Evolutionary conservation across 441 rosid species (phyloP).

Genomic region (Theobroma grandiflorum): DNA sequence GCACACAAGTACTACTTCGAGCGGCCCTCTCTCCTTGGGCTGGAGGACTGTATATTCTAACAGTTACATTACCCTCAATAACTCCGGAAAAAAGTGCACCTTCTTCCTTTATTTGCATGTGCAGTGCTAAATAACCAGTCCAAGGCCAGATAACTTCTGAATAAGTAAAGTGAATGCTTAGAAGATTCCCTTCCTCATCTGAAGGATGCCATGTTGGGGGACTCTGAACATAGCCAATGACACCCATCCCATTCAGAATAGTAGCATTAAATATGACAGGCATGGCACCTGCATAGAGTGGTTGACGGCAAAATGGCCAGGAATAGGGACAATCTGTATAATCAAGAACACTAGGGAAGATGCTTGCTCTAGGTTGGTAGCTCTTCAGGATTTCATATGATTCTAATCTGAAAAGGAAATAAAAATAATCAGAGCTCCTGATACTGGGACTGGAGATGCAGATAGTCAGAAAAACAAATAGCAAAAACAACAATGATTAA

Average conservation of each 20-base stretch:
- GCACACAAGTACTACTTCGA: constrained; percentile 75
- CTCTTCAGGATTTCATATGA: constrained; percentile 92
- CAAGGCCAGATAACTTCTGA: constrained; percentile 96
- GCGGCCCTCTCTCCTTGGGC: constrained; percentile 69
- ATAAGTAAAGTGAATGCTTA: constrained; percentile 84
- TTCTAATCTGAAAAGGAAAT: constrained; percentile 82
- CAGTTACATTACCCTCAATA: constrained; percentile 88
- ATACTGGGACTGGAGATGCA: background rate
- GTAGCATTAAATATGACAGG: constrained; percentile 93
- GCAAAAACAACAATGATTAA: constrained; percentile 15
- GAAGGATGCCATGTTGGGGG: constrained; percentile 95
- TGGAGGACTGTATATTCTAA: constrained; percentile 76
- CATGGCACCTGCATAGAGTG: constrained; percentile 97
- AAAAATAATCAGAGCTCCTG: constrained; percentile 39
- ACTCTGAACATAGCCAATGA: constrained; percentile 79
- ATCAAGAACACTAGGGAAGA: constrained; percentile 91
- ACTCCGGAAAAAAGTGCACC: constrained; percentile 85
- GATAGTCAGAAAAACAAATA: background rate
- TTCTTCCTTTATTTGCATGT: constrained; percentile 99
- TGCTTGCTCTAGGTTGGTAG: constrained; percentile 93
- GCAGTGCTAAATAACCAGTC: constrained; percentile 95
- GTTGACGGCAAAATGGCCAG: constrained; percentile 99
- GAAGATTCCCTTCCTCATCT: constrained; percentile 88
- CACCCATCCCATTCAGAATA: constrained; percentile 97
- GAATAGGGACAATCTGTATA: constrained; percentile 93